Conservation (phyloP, 139 green algal species). For the Tetratostichococcus sp. region DNA sequence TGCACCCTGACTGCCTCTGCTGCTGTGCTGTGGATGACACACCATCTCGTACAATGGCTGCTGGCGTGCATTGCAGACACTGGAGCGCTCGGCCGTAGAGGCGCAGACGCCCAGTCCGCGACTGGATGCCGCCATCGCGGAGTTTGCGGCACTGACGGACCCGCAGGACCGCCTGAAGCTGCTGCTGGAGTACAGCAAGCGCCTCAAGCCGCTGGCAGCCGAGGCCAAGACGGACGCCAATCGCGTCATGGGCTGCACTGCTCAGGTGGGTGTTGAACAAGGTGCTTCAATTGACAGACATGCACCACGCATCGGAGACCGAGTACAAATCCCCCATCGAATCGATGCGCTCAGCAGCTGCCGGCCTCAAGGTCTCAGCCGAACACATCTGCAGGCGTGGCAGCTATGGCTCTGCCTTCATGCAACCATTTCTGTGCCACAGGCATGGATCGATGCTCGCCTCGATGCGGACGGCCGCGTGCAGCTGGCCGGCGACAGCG, state of each 20-base stretch:
- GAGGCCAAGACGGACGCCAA: constrained; percentile 46
- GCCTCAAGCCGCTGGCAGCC: constrained; percentile 36
- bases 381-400: too few species aligned
- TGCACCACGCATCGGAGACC: too few species aligned
- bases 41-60: too few species aligned
- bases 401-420: too few species aligned
- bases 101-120: neutral
- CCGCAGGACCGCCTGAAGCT: constrained; percentile 7
- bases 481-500: constrained; percentile 55
- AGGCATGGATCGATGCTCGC: constrained; percentile 74
- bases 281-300: too few species aligned
- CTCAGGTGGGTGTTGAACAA: constrained; percentile 65
- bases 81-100: neutral
- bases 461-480: constrained; percentile 47
- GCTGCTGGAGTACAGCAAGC: constrained; percentile 46
- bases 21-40: too few species aligned
- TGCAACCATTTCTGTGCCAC: too few species aligned
- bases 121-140: neutral
- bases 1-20: too few species aligned
- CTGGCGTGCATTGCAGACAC: neutral
- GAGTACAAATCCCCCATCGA: too few species aligned
- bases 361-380: too few species aligned
- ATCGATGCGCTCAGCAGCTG: too few species aligned
- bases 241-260: constrained; percentile 91
- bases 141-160: neutral